Conservation (phyloP, 306 rosid species). For the Citrullus amarus region DNA sequence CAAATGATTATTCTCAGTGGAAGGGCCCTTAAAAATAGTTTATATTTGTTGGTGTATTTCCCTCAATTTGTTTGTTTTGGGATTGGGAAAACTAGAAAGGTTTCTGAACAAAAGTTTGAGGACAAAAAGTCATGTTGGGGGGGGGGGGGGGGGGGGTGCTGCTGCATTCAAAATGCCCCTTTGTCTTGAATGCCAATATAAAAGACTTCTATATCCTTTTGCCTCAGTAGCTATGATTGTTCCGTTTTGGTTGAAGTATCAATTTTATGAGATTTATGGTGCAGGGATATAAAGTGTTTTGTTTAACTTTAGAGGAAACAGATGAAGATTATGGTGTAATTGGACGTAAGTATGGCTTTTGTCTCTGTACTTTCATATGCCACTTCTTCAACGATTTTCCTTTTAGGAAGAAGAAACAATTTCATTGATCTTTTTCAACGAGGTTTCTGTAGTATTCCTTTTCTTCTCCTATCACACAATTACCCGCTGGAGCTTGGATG, state of each 20-base stretch:
- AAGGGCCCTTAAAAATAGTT: background rate
- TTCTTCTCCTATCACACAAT: background rate
- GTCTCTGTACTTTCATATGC: background rate
- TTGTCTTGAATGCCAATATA: background rate
- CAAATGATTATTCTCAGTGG: background rate
- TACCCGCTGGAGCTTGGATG: background rate
- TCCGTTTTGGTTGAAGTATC: constrained; percentile 10
- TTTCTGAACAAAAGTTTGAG: background rate
- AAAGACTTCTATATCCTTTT: background rate
- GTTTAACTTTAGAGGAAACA: constrained; percentile 22
- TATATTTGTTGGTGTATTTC: background rate
- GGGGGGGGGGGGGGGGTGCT: background rate
- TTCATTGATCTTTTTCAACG: background rate
- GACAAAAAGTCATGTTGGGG: background rate
- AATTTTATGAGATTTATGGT: constrained; percentile 14
- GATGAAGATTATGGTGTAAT: constrained; percentile 25
- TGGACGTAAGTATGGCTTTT: constrained; percentile 46
- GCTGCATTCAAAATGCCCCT: background rate
- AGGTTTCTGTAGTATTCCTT: background rate
- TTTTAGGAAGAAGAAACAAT: too few relatives aligned
- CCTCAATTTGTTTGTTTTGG: background rate
- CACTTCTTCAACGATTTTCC: background rate
- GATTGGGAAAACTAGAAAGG: background rate
- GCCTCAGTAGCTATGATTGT: background rate
- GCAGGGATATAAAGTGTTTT: constrained; percentile 32